Conservation (phyloP, 441 rosid genomes). For the Erodium texanum region DNA sequence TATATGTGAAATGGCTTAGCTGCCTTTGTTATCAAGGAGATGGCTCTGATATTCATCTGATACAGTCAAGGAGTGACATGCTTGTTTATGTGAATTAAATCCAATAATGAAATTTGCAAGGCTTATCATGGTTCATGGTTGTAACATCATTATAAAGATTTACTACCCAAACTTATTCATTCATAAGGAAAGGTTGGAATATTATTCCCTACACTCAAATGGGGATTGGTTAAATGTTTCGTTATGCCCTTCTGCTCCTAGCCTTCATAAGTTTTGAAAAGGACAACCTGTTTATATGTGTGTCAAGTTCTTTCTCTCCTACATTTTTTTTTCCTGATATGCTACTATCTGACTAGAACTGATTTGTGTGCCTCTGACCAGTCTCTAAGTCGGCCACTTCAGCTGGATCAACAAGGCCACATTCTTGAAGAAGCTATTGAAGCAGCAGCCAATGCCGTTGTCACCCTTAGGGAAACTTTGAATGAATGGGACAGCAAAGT, state of each 20-base stretch:
- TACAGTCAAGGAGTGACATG: neutral
- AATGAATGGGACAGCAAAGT: conserved; percentile 95
- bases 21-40: neutral
- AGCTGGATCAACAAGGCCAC: conserved; percentile 58
- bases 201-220: neutral
- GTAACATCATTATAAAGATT: neutral
- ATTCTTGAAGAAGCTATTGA: conserved; percentile 75
- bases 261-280: neutral
- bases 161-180: neutral
- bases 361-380: conserved; percentile 27
- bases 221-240: neutral
- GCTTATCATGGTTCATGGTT: neutral
- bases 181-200: neutral
- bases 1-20: neutral
- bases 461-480: conserved; percentile 53
- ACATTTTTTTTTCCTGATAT: neutral
- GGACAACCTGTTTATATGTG: neutral
- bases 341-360: neutral
- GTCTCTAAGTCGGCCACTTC: conserved; percentile 57
- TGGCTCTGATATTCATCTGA: neutral
- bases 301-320: neutral
- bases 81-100: neutral
- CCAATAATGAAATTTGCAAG: neutral
- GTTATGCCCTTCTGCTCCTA: neutral
- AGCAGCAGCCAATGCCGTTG: conserved; percentile 69